Percentiles rank a stretch among this genome's conserved stretches.
phyloP scores from a whole-genome alignment of 805 yeast species.

The Wickerhamomyces silvicola region DNA sequence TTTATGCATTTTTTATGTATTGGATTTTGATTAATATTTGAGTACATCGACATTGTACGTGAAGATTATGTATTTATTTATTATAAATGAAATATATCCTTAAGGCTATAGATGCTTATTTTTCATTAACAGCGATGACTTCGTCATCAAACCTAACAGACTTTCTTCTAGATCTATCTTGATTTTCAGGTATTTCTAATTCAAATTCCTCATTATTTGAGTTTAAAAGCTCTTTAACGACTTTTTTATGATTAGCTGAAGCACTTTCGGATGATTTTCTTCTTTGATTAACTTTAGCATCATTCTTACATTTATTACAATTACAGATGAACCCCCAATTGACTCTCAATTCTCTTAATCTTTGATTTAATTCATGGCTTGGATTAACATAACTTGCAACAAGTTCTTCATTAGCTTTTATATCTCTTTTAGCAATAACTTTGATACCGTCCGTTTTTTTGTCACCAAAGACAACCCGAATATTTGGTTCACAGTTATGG shows the following conservation, averaged over 20 bases:
- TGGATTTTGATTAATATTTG: too few relatives aligned
- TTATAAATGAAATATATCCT: background rate
- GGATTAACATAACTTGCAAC: conserved; percentile 68
- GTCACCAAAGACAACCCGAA: conserved; percentile 40
- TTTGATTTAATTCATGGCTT: conserved; percentile 48
- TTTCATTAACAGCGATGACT: conserved; percentile 45
- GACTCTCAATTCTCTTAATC: conserved; percentile 59
- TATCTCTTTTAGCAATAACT: conserved; percentile 51
- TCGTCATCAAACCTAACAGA: conserved; percentile 62
- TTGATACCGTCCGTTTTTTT: conserved; percentile 46
- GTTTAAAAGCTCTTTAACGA: conserved; percentile 42
- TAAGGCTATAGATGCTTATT: conserved; percentile 7
- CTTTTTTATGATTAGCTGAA: conserved; percentile 16
- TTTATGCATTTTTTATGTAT: conserved; percentile 1
- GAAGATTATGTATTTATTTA: background rate
- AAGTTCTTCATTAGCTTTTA: conserved; percentile 61
- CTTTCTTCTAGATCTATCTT: conserved; percentile 43
- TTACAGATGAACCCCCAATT: conserved; percentile 77
- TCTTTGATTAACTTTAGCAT: conserved; percentile 37
- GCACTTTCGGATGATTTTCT: conserved; percentile 36
- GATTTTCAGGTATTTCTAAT: conserved; percentile 32
- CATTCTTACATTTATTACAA: conserved; percentile 61
- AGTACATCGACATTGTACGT: too few relatives aligned
- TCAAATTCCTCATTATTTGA: conserved; percentile 41
- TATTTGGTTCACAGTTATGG: conserved; percentile 73